Evolutionary conservation across 129 eudicot genomes (phyloP).

Genomic region (Smallanthus sonchifolius): DNA sequence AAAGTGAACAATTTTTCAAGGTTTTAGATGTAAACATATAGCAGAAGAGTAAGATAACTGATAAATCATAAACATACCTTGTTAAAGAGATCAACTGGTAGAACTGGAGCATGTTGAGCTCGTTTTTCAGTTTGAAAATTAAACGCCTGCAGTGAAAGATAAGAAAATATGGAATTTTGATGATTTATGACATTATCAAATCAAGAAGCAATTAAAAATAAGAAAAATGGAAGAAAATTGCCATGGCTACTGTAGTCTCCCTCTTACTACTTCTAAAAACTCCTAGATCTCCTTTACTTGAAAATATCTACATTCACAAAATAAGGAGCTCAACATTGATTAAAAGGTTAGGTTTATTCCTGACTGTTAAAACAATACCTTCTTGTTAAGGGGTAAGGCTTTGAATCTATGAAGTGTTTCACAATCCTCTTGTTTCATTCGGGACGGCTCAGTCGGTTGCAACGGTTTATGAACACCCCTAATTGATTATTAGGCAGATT

Average conservation of each 20-base stretch:
- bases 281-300: constrained; percentile 78
- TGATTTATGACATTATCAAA: background rate
- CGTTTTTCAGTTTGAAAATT: constrained; percentile 70
- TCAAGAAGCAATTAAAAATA: background rate
- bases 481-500: background rate
- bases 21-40: background rate
- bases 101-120: constrained; percentile 63
- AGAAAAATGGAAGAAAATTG: constrained; percentile 4
- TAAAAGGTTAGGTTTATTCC: background rate
- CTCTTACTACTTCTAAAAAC: constrained; percentile 65
- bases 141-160: constrained; percentile 46
- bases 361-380: constrained; percentile 37
- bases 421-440: constrained; percentile 32
- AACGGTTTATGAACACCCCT: background rate
- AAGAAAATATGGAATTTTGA: background rate
- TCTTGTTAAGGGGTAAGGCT: constrained; percentile 77
- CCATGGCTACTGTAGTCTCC: constrained; percentile 75
- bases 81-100: constrained; percentile 76
- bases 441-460: background rate
- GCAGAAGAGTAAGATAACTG: background rate
- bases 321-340: no score
- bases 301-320: constrained; percentile 50
- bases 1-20: background rate
- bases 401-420: constrained; percentile 49
- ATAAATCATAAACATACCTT: constrained; percentile 43